A percentile compares a stretch with the other conserved stretches of the same genome.
Evolutionary conservation across 345 rosid species (phyloP).

Genomic region (Nephelium lappaceum): DNA sequence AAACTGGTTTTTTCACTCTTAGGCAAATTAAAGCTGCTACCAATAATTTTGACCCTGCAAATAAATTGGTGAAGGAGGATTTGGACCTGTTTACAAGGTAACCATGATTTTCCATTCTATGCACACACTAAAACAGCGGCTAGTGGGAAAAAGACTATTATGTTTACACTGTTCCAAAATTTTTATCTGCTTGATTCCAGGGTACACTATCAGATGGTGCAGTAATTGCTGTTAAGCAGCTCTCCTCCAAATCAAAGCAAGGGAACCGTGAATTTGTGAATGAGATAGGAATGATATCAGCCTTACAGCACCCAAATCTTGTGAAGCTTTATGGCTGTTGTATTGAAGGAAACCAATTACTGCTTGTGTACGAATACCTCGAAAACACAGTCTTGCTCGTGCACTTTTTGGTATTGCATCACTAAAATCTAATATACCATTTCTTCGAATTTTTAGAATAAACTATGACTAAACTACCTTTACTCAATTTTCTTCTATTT

Average conservation of each 20-base stretch:
- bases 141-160: not conserved
- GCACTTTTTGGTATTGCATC: constrained; percentile 56
- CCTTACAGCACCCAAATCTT: constrained; percentile 68
- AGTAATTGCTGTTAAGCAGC: constrained; percentile 69
- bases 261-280: constrained; percentile 71
- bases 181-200: constrained; percentile 33
- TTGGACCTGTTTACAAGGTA: constrained; percentile 95
- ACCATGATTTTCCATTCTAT: not conserved
- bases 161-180: not conserved
- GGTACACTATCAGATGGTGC: constrained; percentile 57
- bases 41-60: constrained; percentile 62
- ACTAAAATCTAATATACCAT: not conserved
- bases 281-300: constrained; percentile 78
- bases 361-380: constrained; percentile 67
- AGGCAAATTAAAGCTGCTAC: constrained; percentile 79
- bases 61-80: constrained; percentile 96
- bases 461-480: not conserved
- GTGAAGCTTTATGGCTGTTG: constrained; percentile 68
- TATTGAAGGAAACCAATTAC: constrained; percentile 63
- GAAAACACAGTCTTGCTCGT: constrained; percentile 66
- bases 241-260: constrained; percentile 71
- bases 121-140: not conserved
- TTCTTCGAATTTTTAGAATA: not conserved
- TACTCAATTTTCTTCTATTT: not conserved
- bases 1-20: constrained; percentile 78